phyloP scores from a whole-genome alignment of 257 asterid genomes.

The Marsdenia floribunda region DNA sequence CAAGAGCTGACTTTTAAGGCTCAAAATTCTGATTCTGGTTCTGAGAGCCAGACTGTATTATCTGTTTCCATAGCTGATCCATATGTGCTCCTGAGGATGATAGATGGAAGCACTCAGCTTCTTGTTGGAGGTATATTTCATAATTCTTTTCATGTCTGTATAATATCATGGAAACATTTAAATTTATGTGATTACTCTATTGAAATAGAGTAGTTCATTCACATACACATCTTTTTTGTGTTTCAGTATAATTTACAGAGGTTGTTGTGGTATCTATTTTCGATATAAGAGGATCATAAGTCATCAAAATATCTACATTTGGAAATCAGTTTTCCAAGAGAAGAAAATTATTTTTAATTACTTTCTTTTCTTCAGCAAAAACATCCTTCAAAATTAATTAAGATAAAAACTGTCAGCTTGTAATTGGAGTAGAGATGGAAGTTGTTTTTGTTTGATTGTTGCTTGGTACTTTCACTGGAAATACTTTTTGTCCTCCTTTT shows the following conservation, averaged over 20 bases:
- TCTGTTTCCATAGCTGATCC: conserved; percentile 98
- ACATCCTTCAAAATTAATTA: background rate
- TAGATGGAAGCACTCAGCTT: conserved; percentile 91
- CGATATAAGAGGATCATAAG: background rate
- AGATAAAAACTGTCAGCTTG: background rate
- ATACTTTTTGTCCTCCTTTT: background rate
- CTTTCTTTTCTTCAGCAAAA: background rate
- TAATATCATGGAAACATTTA: background rate
- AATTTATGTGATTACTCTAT: background rate
- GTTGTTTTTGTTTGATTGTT: background rate
- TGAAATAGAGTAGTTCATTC: background rate
- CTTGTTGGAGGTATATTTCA: conserved; percentile 80
- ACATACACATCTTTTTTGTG: background rate
- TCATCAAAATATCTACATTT: background rate
- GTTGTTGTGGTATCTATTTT: background rate
- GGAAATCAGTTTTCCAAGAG: background rate
- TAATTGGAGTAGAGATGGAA: background rate
- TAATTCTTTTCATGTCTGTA: background rate
- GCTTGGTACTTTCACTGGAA: background rate
- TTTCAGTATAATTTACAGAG: background rate
- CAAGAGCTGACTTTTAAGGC: conserved; percentile 82
- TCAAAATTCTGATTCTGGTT: conserved; percentile 64
- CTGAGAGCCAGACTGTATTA: conserved; percentile 60
- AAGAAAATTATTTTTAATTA: background rate
- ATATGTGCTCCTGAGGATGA: conserved; percentile 82